These are phyloP conservation scores for Taphrina flavorubra DNA, from an alignment of 1,139 yeast genomes.

Conservation along the genomic window DNA sequence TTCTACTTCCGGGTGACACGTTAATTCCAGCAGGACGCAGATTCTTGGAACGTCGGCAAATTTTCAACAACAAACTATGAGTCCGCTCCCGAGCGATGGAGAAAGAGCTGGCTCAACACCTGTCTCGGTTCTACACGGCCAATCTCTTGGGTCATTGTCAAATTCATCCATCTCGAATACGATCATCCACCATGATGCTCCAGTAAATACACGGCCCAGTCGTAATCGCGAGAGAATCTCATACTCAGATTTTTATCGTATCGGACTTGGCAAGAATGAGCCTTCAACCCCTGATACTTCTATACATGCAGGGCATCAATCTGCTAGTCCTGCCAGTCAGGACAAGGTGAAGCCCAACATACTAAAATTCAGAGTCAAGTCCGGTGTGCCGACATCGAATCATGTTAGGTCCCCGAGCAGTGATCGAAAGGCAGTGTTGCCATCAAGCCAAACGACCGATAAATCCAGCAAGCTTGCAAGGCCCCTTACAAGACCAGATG, in stretches of 20 bases:
- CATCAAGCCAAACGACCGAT: background rate
- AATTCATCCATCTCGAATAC: too few species aligned
- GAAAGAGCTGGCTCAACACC: background rate
- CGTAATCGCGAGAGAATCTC: slow-evolving; percentile 16
- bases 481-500: background rate
- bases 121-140: too few species aligned
- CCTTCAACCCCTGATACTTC: background rate
- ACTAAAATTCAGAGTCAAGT: slow-evolving; percentile 17
- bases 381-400: background rate
- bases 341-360: slow-evolving; percentile 11
- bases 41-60: too few species aligned
- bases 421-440: background rate
- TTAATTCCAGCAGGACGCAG: too few species aligned
- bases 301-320: too few species aligned
- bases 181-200: too few species aligned
- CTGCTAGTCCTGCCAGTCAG: too few species aligned
- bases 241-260: slow-evolving; percentile 24
- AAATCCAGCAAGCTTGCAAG: background rate
- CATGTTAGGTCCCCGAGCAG: background rate
- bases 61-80: background rate
- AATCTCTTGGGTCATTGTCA: too few species aligned
- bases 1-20: too few species aligned
- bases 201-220: slow-evolving; percentile 4
- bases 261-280: background rate
- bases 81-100: background rate